phyloP scores from a whole-genome alignment of 2,329 filamentous ascomycete species.

The Leptoxyphium fumago region DNA sequence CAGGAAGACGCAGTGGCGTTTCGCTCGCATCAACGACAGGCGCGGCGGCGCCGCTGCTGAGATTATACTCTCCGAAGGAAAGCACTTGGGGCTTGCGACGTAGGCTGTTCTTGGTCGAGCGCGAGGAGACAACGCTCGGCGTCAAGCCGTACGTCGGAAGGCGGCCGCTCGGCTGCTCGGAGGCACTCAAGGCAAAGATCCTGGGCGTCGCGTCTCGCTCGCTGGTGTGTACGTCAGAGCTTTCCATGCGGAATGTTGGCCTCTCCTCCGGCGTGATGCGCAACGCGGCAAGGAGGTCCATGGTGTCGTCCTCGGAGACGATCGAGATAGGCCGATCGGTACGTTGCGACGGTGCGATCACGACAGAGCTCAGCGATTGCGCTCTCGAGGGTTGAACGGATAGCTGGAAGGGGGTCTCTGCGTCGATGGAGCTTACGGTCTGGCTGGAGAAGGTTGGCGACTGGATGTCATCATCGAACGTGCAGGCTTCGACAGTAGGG shows the following conservation, averaged over 20 bases:
- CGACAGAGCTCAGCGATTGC: background rate
- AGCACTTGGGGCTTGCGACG: background rate
- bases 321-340: background rate
- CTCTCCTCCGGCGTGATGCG: background rate
- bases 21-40: background rate
- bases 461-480: constrained; percentile 6
- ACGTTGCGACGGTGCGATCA: background rate
- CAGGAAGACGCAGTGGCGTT: constrained; percentile 1
- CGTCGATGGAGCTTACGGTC: constrained; percentile 16
- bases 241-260: no score
- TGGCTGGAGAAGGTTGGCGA: constrained; percentile 21
- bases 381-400: constrained; percentile 3
- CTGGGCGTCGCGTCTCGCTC: no score
- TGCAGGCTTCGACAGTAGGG: background rate
- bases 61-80: background rate
- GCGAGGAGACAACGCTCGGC: background rate
- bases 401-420: constrained; percentile 13
- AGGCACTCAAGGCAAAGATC: no score
- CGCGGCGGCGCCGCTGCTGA: background rate
- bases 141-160: background rate
- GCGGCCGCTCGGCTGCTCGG: background rate
- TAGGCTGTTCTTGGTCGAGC: background rate
- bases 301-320: background rate
- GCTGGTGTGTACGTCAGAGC: no score
- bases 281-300: background rate